phyloP scores from a whole-genome alignment of 345 rosid species.

The Lenwebbia sp. region DNA sequence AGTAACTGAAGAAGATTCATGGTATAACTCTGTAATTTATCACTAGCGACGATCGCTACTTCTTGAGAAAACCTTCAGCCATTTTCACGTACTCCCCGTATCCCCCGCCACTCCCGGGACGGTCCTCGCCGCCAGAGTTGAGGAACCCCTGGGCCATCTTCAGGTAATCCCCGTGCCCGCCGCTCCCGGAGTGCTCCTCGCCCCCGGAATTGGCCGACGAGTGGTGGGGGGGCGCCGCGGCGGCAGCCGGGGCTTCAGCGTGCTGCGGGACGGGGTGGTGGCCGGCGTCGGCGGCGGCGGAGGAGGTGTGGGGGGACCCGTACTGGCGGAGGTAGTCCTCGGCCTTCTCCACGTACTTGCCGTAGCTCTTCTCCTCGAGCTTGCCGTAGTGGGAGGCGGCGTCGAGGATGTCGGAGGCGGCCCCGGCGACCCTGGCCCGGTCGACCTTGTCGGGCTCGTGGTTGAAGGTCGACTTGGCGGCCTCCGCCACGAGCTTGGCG shows the following conservation, averaged over 20 bases:
- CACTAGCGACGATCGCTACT: not conserved
- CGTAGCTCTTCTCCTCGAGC: slow-evolving; percentile 49
- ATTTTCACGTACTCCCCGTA: slow-evolving; percentile 12
- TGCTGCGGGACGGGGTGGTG: not conserved
- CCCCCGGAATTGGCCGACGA: not conserved
- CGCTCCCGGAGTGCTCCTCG: not conserved
- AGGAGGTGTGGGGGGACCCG: slow-evolving; percentile 23
- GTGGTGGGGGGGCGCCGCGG: not conserved
- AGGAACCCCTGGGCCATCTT: slow-evolving; percentile 14
- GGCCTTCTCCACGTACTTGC: slow-evolving; percentile 62
- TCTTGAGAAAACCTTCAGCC: slow-evolving; percentile 11
- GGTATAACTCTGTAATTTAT: too few relatives aligned
- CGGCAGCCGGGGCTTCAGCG: not conserved
- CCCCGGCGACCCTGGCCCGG: slow-evolving; percentile 45
- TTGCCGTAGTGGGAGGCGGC: slow-evolving; percentile 64
- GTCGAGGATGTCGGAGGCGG: slow-evolving; percentile 42
- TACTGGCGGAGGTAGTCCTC: slow-evolving; percentile 57
- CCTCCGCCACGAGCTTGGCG: slow-evolving; percentile 57
- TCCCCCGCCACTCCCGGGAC: not conserved
- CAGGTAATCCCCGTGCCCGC: slow-evolving; percentile 7
- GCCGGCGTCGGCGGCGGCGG: slow-evolving; percentile 4
- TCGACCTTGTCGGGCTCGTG: slow-evolving; percentile 35
- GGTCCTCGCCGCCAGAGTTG: slow-evolving; percentile 4
- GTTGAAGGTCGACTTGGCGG: slow-evolving; percentile 35
- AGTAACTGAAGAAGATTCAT: not conserved